Evolutionary conservation across 495 filamentous ascomycete genomes (phyloP).

Genomic region (Trichoderma orchidacearum): DNA sequence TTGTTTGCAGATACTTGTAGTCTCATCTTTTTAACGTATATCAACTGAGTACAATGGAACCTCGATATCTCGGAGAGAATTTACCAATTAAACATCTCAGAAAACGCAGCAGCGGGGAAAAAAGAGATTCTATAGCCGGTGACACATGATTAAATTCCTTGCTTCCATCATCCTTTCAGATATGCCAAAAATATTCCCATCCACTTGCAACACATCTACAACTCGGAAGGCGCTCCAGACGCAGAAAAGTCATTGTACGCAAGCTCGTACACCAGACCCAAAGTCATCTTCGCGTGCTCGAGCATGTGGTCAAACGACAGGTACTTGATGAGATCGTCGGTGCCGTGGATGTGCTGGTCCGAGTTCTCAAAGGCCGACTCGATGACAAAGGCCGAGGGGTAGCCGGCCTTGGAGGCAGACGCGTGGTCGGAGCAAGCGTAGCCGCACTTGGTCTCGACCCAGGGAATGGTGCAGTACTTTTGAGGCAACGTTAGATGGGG

Average conservation of each 20-base stretch:
- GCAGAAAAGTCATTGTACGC: conserved; percentile 47
- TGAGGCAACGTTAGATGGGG: neutral
- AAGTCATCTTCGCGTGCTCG: conserved; percentile 84
- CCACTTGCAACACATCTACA: too few species aligned
- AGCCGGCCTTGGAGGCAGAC: conserved; percentile 89
- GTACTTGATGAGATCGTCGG: conserved; percentile 76
- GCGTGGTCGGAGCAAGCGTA: conserved; percentile 98
- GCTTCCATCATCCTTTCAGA: too few species aligned
- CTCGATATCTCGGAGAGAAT: too few species aligned
- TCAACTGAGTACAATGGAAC: too few species aligned
- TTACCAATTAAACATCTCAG: too few species aligned
- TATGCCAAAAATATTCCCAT: too few species aligned
- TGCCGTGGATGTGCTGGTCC: conserved; percentile 81
- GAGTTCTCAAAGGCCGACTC: conserved; percentile 78
- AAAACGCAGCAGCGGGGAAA: too few species aligned
- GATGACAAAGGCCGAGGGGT: conserved; percentile 90
- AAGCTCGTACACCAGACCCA: conserved; percentile 82
- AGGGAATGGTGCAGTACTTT: conserved; percentile 82
- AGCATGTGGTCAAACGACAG: conserved; percentile 96
- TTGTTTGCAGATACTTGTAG: too few species aligned
- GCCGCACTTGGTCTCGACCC: conserved; percentile 83
- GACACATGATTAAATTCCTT: too few species aligned
- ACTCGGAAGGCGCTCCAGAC: conserved; percentile 11
- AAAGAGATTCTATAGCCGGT: too few species aligned
- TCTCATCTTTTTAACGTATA: too few species aligned